Evolutionary conservation across 2,329 filamentous ascomycete genomes (phyloP).

Genomic region (Metarhizium humberi): DNA sequence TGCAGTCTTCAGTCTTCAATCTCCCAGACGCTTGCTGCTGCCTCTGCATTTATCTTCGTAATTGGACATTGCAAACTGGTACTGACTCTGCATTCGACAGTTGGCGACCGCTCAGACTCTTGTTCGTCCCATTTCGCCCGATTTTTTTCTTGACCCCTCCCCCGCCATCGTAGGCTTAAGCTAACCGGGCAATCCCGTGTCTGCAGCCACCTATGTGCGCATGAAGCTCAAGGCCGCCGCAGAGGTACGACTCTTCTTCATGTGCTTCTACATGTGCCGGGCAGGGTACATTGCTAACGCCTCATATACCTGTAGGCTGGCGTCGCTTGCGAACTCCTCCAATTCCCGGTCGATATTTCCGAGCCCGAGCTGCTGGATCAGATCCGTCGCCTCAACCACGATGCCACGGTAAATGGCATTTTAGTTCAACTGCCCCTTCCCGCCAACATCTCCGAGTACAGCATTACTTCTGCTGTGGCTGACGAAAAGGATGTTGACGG

Average conservation of each 20-base stretch:
- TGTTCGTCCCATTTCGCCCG: conserved; percentile 37
- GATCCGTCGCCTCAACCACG: conserved; percentile 76
- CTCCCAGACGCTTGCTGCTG: no score
- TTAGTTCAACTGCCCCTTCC: conserved; percentile 90
- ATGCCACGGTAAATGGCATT: conserved; percentile 79
- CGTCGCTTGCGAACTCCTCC: conserved; percentile 78
- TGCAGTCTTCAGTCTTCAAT: background rate
- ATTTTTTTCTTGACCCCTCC: conserved; percentile 4
- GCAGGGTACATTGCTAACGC: background rate
- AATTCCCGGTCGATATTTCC: conserved; percentile 70
- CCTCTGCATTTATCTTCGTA: conserved; percentile 2
- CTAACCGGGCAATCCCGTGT: conserved; percentile 16
- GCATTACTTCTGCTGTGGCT: conserved; percentile 79
- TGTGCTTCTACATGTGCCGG: background rate
- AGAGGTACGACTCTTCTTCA: conserved; percentile 49
- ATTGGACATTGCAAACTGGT: conserved; percentile 1
- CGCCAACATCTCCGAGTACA: conserved; percentile 80
- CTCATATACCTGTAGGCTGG: conserved; percentile 53
- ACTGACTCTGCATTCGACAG: conserved; percentile 34
- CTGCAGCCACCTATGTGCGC: conserved; percentile 85
- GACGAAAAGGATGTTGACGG: conserved; percentile 98
- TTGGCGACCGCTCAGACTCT: conserved; percentile 88
- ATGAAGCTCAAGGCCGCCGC: conserved; percentile 98
- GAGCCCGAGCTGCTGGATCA: conserved; percentile 80
- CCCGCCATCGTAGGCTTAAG: conserved; percentile 1